Evolutionary conservation across 768 basidiomycete genomes (phyloP), one percentile per base, ranked within the genome.

Genomic region (Lactarius akahatsu): DNA sequence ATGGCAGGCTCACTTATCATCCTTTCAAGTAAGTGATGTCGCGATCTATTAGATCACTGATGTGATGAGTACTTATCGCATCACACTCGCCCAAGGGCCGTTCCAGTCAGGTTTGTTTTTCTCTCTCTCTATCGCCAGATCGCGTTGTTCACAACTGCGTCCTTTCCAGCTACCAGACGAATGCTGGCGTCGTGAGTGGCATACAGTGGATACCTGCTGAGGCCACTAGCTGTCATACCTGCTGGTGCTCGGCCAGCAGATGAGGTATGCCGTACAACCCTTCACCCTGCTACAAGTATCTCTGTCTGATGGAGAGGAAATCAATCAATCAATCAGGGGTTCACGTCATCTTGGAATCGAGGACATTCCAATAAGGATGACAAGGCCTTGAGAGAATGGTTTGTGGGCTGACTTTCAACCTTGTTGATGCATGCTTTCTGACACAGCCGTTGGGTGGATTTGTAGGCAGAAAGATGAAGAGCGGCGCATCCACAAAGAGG

Each of bases 171-270:
- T 92, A 92, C 77, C 85, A 87, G 71, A 91, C 89, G 1, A 77
- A 86, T 11, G 82, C 80, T 70, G 90, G 90, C 8, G 69, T 89
- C 32, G 85, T 92, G 38, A 82, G 77, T 64, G 91, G 91, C 16
- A 84, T 84, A 61, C 83, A 84, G 64, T 84, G 82, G 76, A 84
- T 91, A 32, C 89, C 89, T 23, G 85, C 83, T n/a, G 90, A 92
- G 70, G 80, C 87, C 1, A 87, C 87, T 0, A 78, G 82, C n/a
- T 52, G 80, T 86, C 55, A 70, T 86, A 57, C 90, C 90, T 47
- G 59, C 76, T 13, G 88, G 86, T 4, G 86, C 86, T 32, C 82
- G 80, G 61, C 86, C 86, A 10, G 88, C 87, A 5, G 82, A 76
- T 71, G 73, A 79, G 57, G 89, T 87, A 62, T 72, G 81, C 75